Base-by-base conservation (phyloP, 2,329 filamentous ascomycete genomes). In the Colletotrichum neosansevieriae region DNA sequence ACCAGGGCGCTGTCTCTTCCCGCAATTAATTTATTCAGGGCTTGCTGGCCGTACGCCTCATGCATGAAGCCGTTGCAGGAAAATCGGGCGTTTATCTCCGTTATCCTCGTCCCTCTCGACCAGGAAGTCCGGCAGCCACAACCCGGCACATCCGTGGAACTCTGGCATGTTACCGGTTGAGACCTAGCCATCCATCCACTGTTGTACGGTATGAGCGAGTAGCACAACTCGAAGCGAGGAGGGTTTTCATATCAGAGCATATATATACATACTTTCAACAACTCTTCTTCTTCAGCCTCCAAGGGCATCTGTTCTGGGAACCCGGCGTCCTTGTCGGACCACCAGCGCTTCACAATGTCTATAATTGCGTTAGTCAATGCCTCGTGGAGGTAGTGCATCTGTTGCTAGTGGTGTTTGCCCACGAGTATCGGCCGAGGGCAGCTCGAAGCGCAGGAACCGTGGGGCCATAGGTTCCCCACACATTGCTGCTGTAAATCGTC, bases 81-180 rank as follows among this genome's bases (percentile, higher is more conserved):
- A 57, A 82, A 82, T 0, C 81, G 76, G 1, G 78, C 79, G 54
- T 82, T 82, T 40, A 82, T 81, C 21, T 82, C 81, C 2, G 79
- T 79, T 6, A 82, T 76, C 6, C 74, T 60, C 36, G 15, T 73
- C 53, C 2, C 77, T 72, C 29, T 79, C 78, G 1, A 82, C 73
- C 1, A 82, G 67, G 54, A 81, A 81, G 53, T 81, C 79, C 7
- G 81, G 80, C 15, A 80, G 73, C 77, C 79, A 81, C 1, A 78
- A 80, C 3, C 78, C 79, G 36, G 68, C 59, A 51, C 74, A 70
- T 2, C 70, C 54, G 2, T 62, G 47, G 58, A 74, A 77, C 5
- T 47, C 57, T 5, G 63, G 67, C 7, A 78, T 5, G 4, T 69
- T 76, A 3, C 76, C 75, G 3, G n/a, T 13, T 3, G 6, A 19